Conservation (phyloP, 2,329 filamentous ascomycete species). For the Escovopsis weberi region DNA sequence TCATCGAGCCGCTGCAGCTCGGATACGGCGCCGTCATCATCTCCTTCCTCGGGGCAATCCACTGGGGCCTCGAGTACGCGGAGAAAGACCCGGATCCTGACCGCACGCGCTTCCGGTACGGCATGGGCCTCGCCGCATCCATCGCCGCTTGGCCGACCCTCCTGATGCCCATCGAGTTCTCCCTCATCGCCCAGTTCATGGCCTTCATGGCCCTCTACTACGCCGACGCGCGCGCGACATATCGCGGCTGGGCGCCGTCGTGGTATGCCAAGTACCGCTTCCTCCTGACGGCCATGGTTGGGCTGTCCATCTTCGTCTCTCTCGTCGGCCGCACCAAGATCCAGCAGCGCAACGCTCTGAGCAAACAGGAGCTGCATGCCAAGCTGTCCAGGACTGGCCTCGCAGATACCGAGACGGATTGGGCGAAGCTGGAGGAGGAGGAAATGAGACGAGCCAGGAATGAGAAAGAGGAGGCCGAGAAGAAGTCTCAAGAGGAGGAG, state of each 20-base stretch:
- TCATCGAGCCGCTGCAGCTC: constrained; percentile 76
- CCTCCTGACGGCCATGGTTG: constrained; percentile 80
- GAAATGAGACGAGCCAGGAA: constrained; percentile 24
- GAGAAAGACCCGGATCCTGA: constrained; percentile 40
- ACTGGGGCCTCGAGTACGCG: constrained; percentile 83
- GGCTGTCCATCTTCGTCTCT: constrained; percentile 64
- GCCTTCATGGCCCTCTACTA: constrained; percentile 81
- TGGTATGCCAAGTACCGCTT: constrained; percentile 91
- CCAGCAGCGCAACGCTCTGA: constrained; percentile 18
- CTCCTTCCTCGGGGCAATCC: constrained; percentile 84
- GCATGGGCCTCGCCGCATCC: constrained; percentile 66
- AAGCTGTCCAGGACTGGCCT: constrained; percentile 22
- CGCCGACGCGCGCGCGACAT: constrained; percentile 59
- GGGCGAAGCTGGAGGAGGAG: constrained; percentile 29
- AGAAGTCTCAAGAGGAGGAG: constrained; percentile 12
- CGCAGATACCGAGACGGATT: constrained; percentile 26
- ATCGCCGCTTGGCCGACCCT: constrained; percentile 82
- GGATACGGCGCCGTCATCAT: constrained; percentile 88
- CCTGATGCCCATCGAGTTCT: constrained; percentile 69
- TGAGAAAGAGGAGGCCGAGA: constrained; percentile 23
- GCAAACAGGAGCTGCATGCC: constrained; percentile 21
- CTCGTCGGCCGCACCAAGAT: constrained; percentile 74
- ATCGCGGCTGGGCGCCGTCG: constrained; percentile 60
- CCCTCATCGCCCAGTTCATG: constrained; percentile 71
- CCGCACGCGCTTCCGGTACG: constrained; percentile 67